phyloP scores from a whole-genome alignment of 495 filamentous ascomycete species.

The Cryomyces antarcticus region DNA sequence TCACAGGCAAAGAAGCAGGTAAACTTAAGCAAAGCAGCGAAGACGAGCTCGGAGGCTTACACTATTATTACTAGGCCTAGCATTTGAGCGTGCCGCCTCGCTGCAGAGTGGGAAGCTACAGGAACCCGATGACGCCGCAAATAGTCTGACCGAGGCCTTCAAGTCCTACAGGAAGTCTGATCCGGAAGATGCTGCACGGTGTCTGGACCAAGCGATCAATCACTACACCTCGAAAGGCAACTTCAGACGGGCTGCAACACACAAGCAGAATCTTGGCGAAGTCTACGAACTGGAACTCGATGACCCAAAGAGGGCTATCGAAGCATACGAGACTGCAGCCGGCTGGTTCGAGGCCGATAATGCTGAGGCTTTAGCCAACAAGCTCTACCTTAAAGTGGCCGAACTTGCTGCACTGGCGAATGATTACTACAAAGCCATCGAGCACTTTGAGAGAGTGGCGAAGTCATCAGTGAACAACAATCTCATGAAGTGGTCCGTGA shows the following conservation, averaged over 20 bases:
- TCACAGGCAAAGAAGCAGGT: conserved; percentile 47
- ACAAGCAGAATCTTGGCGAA: conserved; percentile 71
- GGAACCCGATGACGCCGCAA: conserved; percentile 77
- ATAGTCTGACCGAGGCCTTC: conserved; percentile 57
- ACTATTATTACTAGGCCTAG: conserved; percentile 25
- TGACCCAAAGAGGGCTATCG: conserved; percentile 54
- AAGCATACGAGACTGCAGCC: conserved; percentile 61
- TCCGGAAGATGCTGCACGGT: conserved; percentile 58
- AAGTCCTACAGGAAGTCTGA: conserved; percentile 68
- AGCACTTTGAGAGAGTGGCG: conserved; percentile 64
- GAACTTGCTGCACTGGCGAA: conserved; percentile 63
- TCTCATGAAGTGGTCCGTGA: conserved; percentile 76
- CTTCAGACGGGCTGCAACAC: conserved; percentile 68
- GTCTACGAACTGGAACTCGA: conserved; percentile 60
- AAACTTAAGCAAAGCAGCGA: too few relatives aligned
- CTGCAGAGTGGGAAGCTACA: conserved; percentile 59
- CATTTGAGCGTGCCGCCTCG: conserved; percentile 58
- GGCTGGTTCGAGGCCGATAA: conserved; percentile 75
- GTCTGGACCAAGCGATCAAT: conserved; percentile 50
- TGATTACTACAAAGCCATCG: conserved; percentile 64
- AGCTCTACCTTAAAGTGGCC: conserved; percentile 70
- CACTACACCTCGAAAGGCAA: conserved; percentile 72
- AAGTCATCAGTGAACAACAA: conserved; percentile 51
- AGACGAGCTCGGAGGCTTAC: too few relatives aligned
- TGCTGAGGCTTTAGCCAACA: conserved; percentile 84